Percentiles rank a stretch among this genome's conserved stretches.
Evolutionary conservation across 176 grass and related monocot species (phyloP).

Genomic region (bread wheat (Triticum aestivum)): IWGSC_CS_RefSeq_v2.1 NC_057813.1:220064873-220065372

Average conservation of each 20-base stretch:
- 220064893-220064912: neutral
- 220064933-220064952: neutral
- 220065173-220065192: neutral
- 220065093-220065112: neutral
- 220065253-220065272: neutral
- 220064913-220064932: slow-evolving; percentile 24
- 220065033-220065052: neutral
- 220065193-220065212: neutral
- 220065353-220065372: neutral
- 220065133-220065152: slow-evolving; percentile 1
- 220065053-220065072: neutral
- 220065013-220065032: neutral
- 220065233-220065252: neutral
- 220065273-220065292: neutral
- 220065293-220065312: neutral
- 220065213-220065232: neutral
- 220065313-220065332: neutral
- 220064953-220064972: neutral
- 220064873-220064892: neutral
- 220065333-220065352: too few species aligned
- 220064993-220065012: neutral
- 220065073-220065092: neutral
- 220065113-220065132: neutral
- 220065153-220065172: neutral
- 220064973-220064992: neutral